Percentiles rank a stretch among this genome's conserved stretches.
Evolutionary conservation across 1,284 basidiomycete genomes (phyloP).

Genomic region (Trichosporon sp.): DNA sequence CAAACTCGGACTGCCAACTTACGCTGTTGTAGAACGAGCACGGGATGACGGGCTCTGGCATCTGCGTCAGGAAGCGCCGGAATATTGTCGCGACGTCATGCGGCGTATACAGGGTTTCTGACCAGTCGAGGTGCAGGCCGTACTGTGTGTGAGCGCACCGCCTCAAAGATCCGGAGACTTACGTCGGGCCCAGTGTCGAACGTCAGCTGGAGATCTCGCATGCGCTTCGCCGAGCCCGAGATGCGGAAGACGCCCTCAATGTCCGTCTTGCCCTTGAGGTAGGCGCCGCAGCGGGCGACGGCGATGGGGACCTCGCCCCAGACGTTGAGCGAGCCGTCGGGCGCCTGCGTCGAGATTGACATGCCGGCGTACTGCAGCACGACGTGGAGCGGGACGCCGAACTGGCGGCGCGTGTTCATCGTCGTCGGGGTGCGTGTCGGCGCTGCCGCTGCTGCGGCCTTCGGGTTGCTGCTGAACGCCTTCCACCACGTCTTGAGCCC

Average conservation of each 20-base stretch:
- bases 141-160: constrained; percentile 57
- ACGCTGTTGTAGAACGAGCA: constrained; percentile 71
- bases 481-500: constrained; percentile 79
- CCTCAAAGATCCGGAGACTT: constrained; percentile 40
- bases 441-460: neutral
- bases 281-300: constrained; percentile 90
- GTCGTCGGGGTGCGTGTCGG: constrained; percentile 9
- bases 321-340: constrained; percentile 74
- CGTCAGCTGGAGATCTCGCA: constrained; percentile 85
- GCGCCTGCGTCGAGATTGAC: constrained; percentile 87
- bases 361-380: constrained; percentile 83
- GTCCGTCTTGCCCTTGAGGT: constrained; percentile 88
- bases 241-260: constrained; percentile 95
- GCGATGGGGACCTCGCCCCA: constrained; percentile 95
- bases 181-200: constrained; percentile 87
- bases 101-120: constrained; percentile 72
- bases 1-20: constrained; percentile 43
- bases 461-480: constrained; percentile 52
- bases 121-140: constrained; percentile 90
- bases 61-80: constrained; percentile 87
- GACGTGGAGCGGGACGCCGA: constrained; percentile 77
- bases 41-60: constrained; percentile 62
- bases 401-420: constrained; percentile 56
- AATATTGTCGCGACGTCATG: constrained; percentile 97
- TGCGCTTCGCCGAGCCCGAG: constrained; percentile 85